Evolutionary conservation across 208 protist species (phyloP), one percentile per base, ranked within the genome.

Genomic region (Leishmania guyanensis): DNA sequence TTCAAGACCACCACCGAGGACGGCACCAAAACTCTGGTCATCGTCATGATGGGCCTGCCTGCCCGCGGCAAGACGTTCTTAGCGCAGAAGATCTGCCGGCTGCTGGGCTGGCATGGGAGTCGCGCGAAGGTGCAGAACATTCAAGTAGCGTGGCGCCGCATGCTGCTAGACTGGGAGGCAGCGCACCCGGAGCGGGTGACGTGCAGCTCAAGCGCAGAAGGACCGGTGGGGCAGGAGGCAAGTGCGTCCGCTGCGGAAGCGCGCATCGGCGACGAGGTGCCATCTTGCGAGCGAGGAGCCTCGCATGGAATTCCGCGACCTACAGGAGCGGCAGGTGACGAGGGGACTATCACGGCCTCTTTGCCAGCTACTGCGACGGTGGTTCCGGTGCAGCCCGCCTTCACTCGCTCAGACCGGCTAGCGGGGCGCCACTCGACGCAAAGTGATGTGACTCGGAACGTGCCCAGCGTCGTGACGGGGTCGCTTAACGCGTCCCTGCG

Each of bases 41-140:
- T 98, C 70, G 86, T 97, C 77, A 98, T 97, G 95, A 92, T 98
- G 56, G 95, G 95, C 48, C 89, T 98, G 20, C 95, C 95, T 39
- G 95, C 93, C n/a, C 88, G 95, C 1, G 95, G 95, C 16, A 98
- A 98, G 73, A 98, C 95, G 4, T 98, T 97, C 82, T 75, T 98
- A 9, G 95, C 95, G 22, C 93, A 98, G 71, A 98, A 97, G 78
- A 93, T 98, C 22, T 96, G 93, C 77, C 87, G 95, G 10, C 88
- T 96, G 74, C 86, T 97, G 33, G 90, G 90, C 33, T 98, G 95
- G 95, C 92, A 96, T 66, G 93, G 93, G 26, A 87, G 54, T 9
- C 77, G 88, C 9, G 88, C 92, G 14, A 93, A 92, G 78, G 90
- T 96, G 60, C 84, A 93, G 64, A 97, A 96, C 85, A 84, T 97